Percentiles rank a stretch among this genome's conserved stretches.
Conservation (phyloP, 2,329 filamentous ascomycete genomes). For the Aspergillus japonicus region DNA sequence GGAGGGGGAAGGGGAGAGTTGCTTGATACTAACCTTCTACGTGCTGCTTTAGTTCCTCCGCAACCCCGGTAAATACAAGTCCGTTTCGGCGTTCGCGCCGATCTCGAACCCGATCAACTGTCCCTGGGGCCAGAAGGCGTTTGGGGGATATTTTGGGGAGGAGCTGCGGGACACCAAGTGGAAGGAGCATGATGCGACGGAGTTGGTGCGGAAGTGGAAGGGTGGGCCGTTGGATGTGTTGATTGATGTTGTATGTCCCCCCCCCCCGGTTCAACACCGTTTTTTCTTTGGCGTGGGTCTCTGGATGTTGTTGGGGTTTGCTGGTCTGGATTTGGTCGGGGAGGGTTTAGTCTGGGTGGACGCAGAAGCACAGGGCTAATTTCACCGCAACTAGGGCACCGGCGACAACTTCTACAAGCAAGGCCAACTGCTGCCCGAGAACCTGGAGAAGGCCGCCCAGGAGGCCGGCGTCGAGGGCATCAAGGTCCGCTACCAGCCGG, state of each 20-base stretch:
- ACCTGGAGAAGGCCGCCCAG: conserved; percentile 77
- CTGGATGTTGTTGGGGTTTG: too few relatives aligned
- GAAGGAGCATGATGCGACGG: conserved; percentile 88
- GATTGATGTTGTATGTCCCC: conserved; percentile 74
- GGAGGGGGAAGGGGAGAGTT: too few relatives aligned
- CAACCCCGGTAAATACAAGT: conserved; percentile 86
- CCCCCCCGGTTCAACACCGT: too few relatives aligned
- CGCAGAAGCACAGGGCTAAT: too few relatives aligned
- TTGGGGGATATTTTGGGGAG: conserved; percentile 82
- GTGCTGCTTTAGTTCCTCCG: conserved; percentile 68
- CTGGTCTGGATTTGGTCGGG: too few relatives aligned
- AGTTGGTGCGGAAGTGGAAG: conserved; percentile 76
- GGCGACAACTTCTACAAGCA: conserved; percentile 97
- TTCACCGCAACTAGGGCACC: conserved; percentile 61
- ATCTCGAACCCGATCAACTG: conserved; percentile 82
- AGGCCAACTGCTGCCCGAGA: conserved; percentile 88
- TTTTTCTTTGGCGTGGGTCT: too few relatives aligned
- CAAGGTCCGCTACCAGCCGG: conserved; percentile 78
- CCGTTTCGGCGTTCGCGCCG: conserved; percentile 85
- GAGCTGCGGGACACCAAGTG: conserved; percentile 67
- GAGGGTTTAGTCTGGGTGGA: too few relatives aligned
- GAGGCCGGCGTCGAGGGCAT: conserved; percentile 71
- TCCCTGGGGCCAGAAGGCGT: conserved; percentile 95
- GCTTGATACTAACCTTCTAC: too few relatives aligned
- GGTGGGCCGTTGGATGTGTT: conserved; percentile 67